Evolutionary conservation across 1,284 basidiomycete species (phyloP).

Genomic region (Lignosus rhinocerotis): DNA sequence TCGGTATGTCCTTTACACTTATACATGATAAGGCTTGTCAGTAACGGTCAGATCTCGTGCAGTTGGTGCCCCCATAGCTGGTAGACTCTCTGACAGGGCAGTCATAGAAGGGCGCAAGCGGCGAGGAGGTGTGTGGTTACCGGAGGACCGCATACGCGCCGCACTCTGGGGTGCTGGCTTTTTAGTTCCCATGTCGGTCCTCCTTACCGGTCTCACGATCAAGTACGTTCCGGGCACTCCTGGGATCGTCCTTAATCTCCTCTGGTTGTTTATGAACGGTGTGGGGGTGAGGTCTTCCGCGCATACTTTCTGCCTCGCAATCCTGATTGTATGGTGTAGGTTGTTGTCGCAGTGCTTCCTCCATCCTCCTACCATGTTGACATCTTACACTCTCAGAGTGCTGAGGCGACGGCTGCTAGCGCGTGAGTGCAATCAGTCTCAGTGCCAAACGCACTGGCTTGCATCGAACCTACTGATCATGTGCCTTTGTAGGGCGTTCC

Average conservation of each 20-base stretch:
- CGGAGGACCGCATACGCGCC: constrained; percentile 62
- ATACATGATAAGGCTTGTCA: background rate
- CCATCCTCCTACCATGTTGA: constrained; percentile 60
- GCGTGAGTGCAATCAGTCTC: constrained; percentile 31
- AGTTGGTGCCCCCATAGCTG: constrained; percentile 57
- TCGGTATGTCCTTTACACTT: constrained; percentile 41
- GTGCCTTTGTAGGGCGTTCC: constrained; percentile 38
- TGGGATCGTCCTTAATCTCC: constrained; percentile 42
- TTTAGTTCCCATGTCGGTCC: constrained; percentile 43
- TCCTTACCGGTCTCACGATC: constrained; percentile 36
- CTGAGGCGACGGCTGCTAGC: constrained; percentile 51
- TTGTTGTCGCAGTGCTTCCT: constrained; percentile 49
- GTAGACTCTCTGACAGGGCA: constrained; percentile 52
- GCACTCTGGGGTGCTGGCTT: constrained; percentile 46
- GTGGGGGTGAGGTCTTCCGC: constrained; percentile 42
- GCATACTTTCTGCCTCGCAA: background rate
- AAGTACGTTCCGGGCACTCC: constrained; percentile 40
- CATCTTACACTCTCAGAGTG: constrained; percentile 50
- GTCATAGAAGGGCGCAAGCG: constrained; percentile 47
- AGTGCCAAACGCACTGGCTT: background rate
- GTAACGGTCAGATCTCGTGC: background rate
- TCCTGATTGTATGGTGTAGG: constrained; percentile 29
- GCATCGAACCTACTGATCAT: constrained; percentile 8
- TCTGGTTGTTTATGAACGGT: constrained; percentile 50
- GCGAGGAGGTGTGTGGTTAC: constrained; percentile 50